Percentiles rank a stretch among this genome's conserved stretches.
These are phyloP conservation scores for Paxillus rubicundulus DNA, from an alignment of 768 basidiomycete species.

Conservation along the genomic window DNA sequence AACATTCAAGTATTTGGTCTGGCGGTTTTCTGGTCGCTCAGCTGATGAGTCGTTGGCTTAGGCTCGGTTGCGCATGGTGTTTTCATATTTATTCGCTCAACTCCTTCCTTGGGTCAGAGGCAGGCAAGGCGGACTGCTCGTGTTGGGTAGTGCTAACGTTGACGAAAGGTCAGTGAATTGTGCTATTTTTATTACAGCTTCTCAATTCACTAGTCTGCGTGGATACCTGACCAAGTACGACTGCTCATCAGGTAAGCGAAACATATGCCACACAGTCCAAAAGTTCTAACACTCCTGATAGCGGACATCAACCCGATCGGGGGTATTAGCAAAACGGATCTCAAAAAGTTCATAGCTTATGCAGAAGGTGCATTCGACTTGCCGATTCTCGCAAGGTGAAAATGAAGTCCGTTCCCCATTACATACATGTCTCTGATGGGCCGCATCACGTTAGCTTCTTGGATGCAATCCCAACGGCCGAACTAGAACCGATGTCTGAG, in stretches of 20 bases:
- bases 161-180: conserved; percentile 75
- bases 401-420: conserved; percentile 8
- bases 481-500: conserved; percentile 92
- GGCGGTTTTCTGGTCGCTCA: not conserved
- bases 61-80: conserved; percentile 92
- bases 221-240: conserved; percentile 99
- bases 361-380: conserved; percentile 77
- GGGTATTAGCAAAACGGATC: conserved; percentile 94
- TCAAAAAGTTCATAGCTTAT: conserved; percentile 93
- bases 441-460: conserved; percentile 62
- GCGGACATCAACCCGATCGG: conserved; percentile 99
- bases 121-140: conserved; percentile 79
- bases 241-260: conserved; percentile 72
- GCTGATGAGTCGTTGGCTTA: conserved; percentile 29
- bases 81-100: conserved; percentile 94
- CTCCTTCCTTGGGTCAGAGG: conserved; percentile 91
- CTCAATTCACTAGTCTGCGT: conserved; percentile 59
- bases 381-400: conserved; percentile 77
- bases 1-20: conserved; percentile 75
- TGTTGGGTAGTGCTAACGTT: conserved; percentile 97
- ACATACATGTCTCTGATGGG: not conserved
- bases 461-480: conserved; percentile 89
- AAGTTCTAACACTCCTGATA: conserved; percentile 21
- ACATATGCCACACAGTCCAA: not conserved
- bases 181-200: not conserved